These are phyloP conservation scores for Larix sibirica DNA, from an alignment of 83 land plant genomes.

Conservation along the genomic window DNA sequence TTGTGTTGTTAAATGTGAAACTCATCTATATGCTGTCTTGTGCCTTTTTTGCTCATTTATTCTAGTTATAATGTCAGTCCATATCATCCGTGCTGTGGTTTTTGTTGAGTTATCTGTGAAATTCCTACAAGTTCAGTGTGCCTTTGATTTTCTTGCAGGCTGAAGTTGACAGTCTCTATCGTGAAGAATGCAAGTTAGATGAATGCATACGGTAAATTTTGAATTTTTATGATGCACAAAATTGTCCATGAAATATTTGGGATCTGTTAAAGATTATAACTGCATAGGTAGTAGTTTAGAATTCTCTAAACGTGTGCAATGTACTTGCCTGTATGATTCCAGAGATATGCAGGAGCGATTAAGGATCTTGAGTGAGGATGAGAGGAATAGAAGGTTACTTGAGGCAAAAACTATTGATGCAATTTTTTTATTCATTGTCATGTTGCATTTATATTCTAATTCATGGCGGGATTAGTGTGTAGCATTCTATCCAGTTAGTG, in stretches of 20 bases:
- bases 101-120: neutral
- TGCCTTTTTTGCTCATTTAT: neutral
- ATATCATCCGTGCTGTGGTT: neutral
- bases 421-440: neutral
- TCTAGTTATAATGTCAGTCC: neutral
- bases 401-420: neutral
- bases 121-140: neutral
- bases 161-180: conserved; percentile 33
- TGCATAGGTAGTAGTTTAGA: neutral
- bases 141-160: conserved; percentile 25
- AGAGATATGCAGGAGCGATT: conserved; percentile 62
- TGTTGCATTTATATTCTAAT: neutral
- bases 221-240: conserved; percentile 7
- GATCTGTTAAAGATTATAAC: neutral
- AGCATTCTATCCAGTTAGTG: neutral
- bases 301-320: neutral
- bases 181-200: conserved; percentile 45
- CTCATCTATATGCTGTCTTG: neutral
- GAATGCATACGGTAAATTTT: conserved; percentile 43
- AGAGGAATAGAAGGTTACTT: conserved; percentile 43
- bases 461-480: no score
- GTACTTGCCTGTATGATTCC: neutral
- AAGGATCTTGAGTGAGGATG: conserved; percentile 39
- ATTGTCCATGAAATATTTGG: neutral
- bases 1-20: neutral